Base-by-base conservation (phyloP, 495 filamentous ascomycete genomes). In the Lepidopterella palustris region DNA sequence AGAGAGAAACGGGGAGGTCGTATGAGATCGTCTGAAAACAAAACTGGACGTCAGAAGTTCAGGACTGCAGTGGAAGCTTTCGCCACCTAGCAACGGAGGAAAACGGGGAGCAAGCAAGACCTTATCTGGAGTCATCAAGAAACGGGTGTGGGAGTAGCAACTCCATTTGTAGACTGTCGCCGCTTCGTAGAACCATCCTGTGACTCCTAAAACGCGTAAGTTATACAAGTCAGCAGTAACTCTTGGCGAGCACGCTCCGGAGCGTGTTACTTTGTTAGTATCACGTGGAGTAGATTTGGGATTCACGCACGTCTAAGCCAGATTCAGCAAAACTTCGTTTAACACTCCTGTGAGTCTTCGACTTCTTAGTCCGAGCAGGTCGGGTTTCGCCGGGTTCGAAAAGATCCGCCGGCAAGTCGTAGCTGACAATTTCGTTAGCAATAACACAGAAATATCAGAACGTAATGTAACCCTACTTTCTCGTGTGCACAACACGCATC, bases 391-490 rank as follows among this genome's bases (percentile, higher is more conserved):
- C 91, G 4, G 84, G 74, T 58, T 84, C 79, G 71, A 98, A 98
- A 0, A 97, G 84, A 71, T 98, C 90, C 53, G 86, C 83, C 20
- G 93, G 95, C 20, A 98, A 78, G 68, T 90, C 87, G 66, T 85
- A 89, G 70, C 90, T 95, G 65, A 32, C 32, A n/a, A n/a, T 45
- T 25, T 31, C 65, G 68, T 66, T 58, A 68, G 70, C 39, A 39
- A 27, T 45, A 25, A 60, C 15, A 21, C 26, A 45, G 21, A 4
- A 9, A 47, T 21, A 45, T 10, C 18, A 53, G n/a, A 11, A 10
- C 45, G 26, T 27, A 21, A 39, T 28, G 50, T 48, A 25, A 24
- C 71, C 84, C 74, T 74, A 90, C 89, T 85, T 95, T 72, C 87
- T 82, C 53, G 88, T 82, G 72, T 90, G 86, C 28, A 83, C 82